These are phyloP conservation scores for Lachnellula cervina DNA, from an alignment of 2,329 filamentous ascomycete species.

Conservation along the genomic window DNA sequence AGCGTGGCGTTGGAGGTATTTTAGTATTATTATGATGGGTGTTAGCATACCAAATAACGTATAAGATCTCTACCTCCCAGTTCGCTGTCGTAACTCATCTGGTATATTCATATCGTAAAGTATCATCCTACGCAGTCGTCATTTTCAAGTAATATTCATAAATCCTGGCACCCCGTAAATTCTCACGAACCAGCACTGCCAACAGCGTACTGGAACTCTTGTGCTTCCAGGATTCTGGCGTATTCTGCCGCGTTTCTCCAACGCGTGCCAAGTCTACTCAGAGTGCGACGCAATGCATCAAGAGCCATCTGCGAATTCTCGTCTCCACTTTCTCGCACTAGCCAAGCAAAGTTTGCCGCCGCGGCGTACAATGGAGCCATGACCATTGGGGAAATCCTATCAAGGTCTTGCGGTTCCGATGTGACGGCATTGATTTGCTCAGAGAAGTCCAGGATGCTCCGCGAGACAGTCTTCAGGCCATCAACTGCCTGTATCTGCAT, in stretches of 20 bases:
- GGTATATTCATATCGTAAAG: too few species aligned
- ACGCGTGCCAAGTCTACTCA: constrained; percentile 29
- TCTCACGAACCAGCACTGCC: constrained; percentile 11
- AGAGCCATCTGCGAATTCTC: constrained; percentile 27
- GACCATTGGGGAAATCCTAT: constrained; percentile 33
- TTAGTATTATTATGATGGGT: not conserved
- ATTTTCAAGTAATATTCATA: not conserved
- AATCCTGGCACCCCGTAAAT: not conserved
- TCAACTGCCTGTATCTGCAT: constrained; percentile 34
- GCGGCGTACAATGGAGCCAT: constrained; percentile 37
- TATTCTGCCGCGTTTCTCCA: constrained; percentile 38
- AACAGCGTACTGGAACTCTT: constrained; percentile 32
- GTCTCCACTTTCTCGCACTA: constrained; percentile 35
- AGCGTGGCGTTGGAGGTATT: not conserved
- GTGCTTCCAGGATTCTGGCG: constrained; percentile 33
- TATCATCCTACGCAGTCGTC: too few species aligned
- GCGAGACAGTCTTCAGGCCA: constrained; percentile 31
- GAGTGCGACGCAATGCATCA: constrained; percentile 28
- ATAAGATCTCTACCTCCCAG: too few species aligned
- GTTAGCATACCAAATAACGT: not conserved
- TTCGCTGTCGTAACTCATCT: too few species aligned
- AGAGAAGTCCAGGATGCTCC: constrained; percentile 29
- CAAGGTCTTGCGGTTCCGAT: constrained; percentile 22
- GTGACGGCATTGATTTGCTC: constrained; percentile 24
- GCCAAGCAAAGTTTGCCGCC: constrained; percentile 35